Evolutionary conservation across 2,329 filamentous ascomycete genomes (phyloP), one percentile per base, ranked within the genome.

Genomic region (Ophiocordyceps sinensis): DNA sequence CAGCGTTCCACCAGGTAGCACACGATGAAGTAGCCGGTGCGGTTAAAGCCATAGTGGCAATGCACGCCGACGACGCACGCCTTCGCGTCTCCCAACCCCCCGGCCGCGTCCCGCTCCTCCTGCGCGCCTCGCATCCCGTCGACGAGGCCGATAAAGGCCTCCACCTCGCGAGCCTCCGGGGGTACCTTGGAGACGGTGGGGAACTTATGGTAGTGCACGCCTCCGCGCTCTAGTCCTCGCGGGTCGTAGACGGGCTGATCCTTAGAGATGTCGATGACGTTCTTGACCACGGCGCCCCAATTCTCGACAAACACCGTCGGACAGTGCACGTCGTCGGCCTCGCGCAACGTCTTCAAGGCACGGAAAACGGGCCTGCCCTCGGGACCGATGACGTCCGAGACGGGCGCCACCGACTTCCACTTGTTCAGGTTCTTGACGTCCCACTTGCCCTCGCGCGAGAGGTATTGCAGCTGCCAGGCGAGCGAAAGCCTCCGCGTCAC

Each of bases 401-500:
- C 84, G 0, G 87, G 83, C 1, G 67, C 62, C 1, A 93, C 82
- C 15, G 77, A 77, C 58, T 85, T 75, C 89, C 89, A 96, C 56
- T 96, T 96, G 44, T 75, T 78, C 11, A 95, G 70, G 53, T 96
- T 96, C 64, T 96, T 96, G 49, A 96, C 86, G 54, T 95, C 89
- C 89, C 89, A 96, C 63, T 96, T 96, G 3, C 88, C 88, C 49
- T 87, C 84, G 2, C 82, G 85, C 3, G 83, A 85, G 21, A 96
- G 75, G 52, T 91, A 82, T 51, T 89, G 83, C 14, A 96, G 68
- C 60, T 96, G 89, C 88, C 89, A 96, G 36, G 82, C 85, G 26
- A 89, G 75, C 1, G 79, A 84, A 13, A 95, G 72, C 9, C 87
- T 78, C 10, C 77, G 71, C 10, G 88, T 88, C 41, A 95, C 70